Evolutionary conservation across 495 filamentous ascomycete genomes (phyloP).

Genomic region (Neurospora tetraspora): DNA sequence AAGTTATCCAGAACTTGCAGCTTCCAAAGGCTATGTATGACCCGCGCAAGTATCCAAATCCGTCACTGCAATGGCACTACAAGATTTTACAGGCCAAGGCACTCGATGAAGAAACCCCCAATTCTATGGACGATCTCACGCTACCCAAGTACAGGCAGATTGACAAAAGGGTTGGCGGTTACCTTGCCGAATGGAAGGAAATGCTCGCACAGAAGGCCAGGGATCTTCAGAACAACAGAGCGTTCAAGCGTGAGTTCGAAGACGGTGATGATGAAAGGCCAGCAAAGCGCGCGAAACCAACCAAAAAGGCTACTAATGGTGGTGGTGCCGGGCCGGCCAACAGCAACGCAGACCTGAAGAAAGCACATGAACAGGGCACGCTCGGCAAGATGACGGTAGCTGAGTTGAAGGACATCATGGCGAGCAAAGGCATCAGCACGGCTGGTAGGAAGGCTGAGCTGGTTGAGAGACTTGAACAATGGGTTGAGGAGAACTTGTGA

Average conservation of each 20-base stretch:
- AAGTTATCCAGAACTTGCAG: conserved; percentile 75
- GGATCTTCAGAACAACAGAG: conserved; percentile 19
- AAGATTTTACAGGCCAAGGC: conserved; percentile 87
- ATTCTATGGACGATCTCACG: conserved; percentile 71
- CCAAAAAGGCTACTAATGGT: conserved; percentile 8
- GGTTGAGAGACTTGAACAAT: conserved; percentile 67
- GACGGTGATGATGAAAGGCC: conserved; percentile 28
- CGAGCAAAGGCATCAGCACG: conserved; percentile 47
- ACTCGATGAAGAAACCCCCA: conserved; percentile 83
- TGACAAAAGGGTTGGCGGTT: conserved; percentile 71
- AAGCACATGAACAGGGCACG: conserved; percentile 45
- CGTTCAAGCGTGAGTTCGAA: conserved; percentile 34
- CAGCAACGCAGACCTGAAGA: conserved; percentile 49
- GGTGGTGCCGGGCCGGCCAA: conserved; percentile 15
- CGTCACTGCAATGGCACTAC: conserved; percentile 96
- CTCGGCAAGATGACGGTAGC: conserved; percentile 64
- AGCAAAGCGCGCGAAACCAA: conserved; percentile 30
- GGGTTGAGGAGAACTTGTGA: conserved; percentile 50
- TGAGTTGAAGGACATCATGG: conserved; percentile 58
- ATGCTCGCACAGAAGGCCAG: conserved; percentile 45
- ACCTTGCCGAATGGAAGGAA: conserved; percentile 68
- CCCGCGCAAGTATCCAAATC: conserved; percentile 84
- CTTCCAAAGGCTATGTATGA: conserved; percentile 79
- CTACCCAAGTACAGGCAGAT: conserved; percentile 70
- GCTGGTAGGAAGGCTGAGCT: conserved; percentile 71